A percentile compares a stretch with the other conserved stretches of the same genome.
Conservation (phyloP, 176 grass and related monocot species). For the Poa pratensis region DNA sequence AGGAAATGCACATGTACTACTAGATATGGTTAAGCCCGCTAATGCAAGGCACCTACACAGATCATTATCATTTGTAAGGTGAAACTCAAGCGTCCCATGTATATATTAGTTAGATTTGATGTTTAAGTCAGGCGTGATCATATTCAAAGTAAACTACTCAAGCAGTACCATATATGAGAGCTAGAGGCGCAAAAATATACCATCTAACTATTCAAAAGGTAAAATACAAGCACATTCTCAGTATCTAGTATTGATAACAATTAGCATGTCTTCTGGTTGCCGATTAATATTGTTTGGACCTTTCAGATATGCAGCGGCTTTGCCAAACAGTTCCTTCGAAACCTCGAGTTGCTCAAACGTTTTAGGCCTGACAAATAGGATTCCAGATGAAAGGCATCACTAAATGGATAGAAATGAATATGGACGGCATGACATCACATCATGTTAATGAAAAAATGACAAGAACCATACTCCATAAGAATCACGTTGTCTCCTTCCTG, state of each 20-base stretch:
- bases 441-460: constrained; percentile 22
- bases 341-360: constrained; percentile 97
- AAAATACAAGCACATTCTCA: constrained; percentile 7
- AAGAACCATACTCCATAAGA: constrained; percentile 89
- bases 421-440: background rate
- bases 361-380: constrained; percentile 61
- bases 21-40: background rate
- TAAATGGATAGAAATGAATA: constrained; percentile 26
- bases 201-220: constrained; percentile 12
- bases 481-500: constrained; percentile 76
- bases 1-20: constrained; percentile 10
- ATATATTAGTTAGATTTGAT: constrained; percentile 12
- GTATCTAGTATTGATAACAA: constrained; percentile 25
- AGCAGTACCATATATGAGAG: background rate
- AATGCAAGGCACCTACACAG: constrained; percentile 7
- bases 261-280: background rate
- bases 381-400: constrained; percentile 17
- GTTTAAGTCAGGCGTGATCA: background rate
- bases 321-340: constrained; percentile 91
- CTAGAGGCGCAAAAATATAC: background rate
- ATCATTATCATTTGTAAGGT: constrained; percentile 4
- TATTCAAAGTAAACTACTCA: background rate
- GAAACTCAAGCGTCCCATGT: background rate
- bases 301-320: constrained; percentile 79
- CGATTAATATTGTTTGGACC: constrained; percentile 43